Base-by-base conservation (phyloP, 352 stramenopile species). In the Globisporangium canariense region DNA sequence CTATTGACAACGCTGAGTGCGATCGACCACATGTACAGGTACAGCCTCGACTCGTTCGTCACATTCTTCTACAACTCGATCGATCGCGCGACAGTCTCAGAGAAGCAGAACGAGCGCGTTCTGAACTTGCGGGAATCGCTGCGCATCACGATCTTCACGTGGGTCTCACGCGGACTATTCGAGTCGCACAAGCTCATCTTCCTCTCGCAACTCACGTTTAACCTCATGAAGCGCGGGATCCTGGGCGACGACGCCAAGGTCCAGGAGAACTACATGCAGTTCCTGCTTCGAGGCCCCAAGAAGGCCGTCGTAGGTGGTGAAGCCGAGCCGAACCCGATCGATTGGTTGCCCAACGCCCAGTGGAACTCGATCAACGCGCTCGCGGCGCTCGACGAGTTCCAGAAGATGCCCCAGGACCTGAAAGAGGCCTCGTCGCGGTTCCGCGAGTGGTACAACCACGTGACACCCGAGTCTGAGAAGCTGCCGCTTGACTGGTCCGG, bases 1-100 rank as follows among this genome's bases (percentile, higher is more conserved):
- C 72, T 99, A 50, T 86, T 99, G 28, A 98, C 96, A 13, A 98
- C 97, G 58, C 83, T 99, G 16, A 97, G 89, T 71, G 75, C 86
- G 49, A 98, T 99, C 67, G 91, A 99, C 69, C 93, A 98, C 82
- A 99, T 99, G 96, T 99, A 99, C 72, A 96, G 98, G 77, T 99
- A 99, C 77, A 98, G 92, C 60, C 78, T 99, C 28, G 96, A 99
- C 69, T 97, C 89, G 51, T 99, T 98, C 77, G 93, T 98, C 49
- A 98, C 91, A 18, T 98, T 98, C 76, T 99, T 99, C 72, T 96
- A 97, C 74, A 98, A 98, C 67, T 96, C 95, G 7, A 98, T 99
- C 58, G 78, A 87, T 20, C 96, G 96, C 32, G 93, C 96, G 13
- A 69, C 72, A 3, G 62, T 76, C 18, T 90, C 78, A 34, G 93